Evolutionary conservation across 805 yeast species (phyloP).

Genomic region (Candida vaughaniae): DNA sequence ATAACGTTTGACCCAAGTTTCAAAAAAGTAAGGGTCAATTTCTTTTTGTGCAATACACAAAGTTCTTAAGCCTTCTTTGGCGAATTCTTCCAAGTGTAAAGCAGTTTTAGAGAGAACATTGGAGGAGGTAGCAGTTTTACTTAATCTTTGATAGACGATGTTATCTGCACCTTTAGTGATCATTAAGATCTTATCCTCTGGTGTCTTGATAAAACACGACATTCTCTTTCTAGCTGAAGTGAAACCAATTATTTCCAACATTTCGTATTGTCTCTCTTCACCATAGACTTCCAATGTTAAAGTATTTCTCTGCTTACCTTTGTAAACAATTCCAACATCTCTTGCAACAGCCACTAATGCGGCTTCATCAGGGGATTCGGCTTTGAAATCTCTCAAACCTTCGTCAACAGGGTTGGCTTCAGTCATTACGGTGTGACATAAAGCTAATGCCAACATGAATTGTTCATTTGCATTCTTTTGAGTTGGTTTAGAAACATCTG

Average conservation of each 20-base stretch:
- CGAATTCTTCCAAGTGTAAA: slow-evolving; percentile 62
- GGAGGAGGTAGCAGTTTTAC: slow-evolving; percentile 34
- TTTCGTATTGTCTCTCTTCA: slow-evolving; percentile 39
- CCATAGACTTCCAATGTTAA: slow-evolving; percentile 49
- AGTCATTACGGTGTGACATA: slow-evolving; percentile 75
- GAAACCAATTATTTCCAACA: slow-evolving; percentile 61
- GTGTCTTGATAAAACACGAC: slow-evolving; percentile 62
- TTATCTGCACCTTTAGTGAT: slow-evolving; percentile 77
- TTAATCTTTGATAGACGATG: slow-evolving; percentile 50
- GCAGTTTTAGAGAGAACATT: slow-evolving; percentile 56
- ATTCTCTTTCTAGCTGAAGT: slow-evolving; percentile 74
- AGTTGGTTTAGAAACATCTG: slow-evolving; percentile 23
- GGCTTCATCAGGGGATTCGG: slow-evolving; percentile 83
- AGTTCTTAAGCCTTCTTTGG: slow-evolving; percentile 77
- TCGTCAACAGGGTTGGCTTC: slow-evolving; percentile 45
- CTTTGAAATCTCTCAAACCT: slow-evolving; percentile 53
- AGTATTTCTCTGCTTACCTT: slow-evolving; percentile 51
- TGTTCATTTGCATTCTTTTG: slow-evolving; percentile 52
- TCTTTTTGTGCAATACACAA: slow-evolving; percentile 64
- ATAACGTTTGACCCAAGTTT: slow-evolving; percentile 55
- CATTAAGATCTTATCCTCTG: slow-evolving; percentile 43
- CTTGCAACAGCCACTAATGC: slow-evolving; percentile 77
- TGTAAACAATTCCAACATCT: slow-evolving; percentile 66
- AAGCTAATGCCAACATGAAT: slow-evolving; percentile 64
- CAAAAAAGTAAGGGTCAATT: slow-evolving; percentile 44